Evolutionary conservation across 2,329 filamentous ascomycete genomes (phyloP), one percentile per base, ranked within the genome.

Genomic region (Hypoxylon sp.): DNA sequence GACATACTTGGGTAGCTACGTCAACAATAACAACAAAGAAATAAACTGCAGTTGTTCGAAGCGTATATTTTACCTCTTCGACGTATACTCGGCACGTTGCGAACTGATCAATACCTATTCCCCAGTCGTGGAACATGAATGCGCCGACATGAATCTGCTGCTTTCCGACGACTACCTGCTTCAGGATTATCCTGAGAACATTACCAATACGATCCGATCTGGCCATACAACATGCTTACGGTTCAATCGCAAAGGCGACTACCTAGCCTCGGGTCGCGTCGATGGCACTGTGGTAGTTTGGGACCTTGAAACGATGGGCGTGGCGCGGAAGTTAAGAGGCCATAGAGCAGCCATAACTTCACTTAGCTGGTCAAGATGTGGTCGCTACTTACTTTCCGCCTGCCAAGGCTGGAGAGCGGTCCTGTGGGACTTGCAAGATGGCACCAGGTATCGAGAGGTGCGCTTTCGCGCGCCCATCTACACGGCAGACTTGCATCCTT

Each of bases 361-460:
- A 54, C 80, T 99, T 65, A 97, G 94, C 82, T 99, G 96, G 96
- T 97, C 95, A 55, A 87, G 91, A 73, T 93, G 94, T 80, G 95
- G 96, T 25, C 88, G 93, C 70, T 98, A 97, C 79, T 84, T 99
- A 55, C 87, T 99, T 61, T 97, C 93, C 63, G 92, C 94, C 9
- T 97, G 94, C 46, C 93, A 97, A 78, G 96, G 97, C 75, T 98
- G 95, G 92, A 97, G 96, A 80, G 94, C 92, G 68, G 94, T 97
- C 53, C 85, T 99, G 0, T 99, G 96, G 96, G 96, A 99, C 79
- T 83, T 99, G 63, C 86, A 86, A 57, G 83, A 88, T 63, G 85
- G 87, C 48, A 85, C 91, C 75, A 84, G 92, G 64, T 83, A 94
- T 74, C 90, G 94, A 70, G 94, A 93, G 71, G 91, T 97, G 73